Percentiles rank a stretch among this genome's conserved stretches.
These are phyloP conservation scores for Medicago truncatula DNA, from an alignment of 306 rosid genomes.

Conservation along the genomic window DNA sequence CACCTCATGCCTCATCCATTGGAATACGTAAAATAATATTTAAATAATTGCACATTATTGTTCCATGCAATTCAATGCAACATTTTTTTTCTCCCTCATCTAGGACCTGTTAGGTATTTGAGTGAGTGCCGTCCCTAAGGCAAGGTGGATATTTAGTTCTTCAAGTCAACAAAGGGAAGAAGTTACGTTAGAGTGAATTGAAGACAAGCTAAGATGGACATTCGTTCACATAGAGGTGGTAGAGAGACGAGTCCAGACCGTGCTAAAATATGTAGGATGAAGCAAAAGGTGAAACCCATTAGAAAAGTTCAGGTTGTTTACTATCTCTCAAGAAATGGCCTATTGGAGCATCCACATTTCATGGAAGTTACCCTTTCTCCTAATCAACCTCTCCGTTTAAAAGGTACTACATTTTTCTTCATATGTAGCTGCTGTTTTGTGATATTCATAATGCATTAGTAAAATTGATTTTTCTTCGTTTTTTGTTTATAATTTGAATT, in stretches of 20 bases:
- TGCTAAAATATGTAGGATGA: constrained; percentile 54
- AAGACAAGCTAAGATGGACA: constrained; percentile 51
- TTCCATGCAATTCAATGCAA: constrained; percentile 6
- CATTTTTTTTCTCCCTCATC: constrained; percentile 13
- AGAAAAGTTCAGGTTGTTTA: constrained; percentile 81
- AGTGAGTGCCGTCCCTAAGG: not conserved
- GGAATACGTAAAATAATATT: constrained; percentile 7
- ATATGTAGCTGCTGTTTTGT: too few species aligned
- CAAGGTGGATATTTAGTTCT: too few species aligned
- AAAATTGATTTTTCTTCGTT: too few species aligned
- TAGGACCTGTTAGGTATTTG: not conserved
- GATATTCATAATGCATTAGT: too few species aligned
- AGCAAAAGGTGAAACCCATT: constrained; percentile 50
- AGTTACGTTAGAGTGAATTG: too few species aligned
- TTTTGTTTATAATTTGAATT: not conserved
- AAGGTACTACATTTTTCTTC: constrained; percentile 45
- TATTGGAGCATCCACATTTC: constrained; percentile 87
- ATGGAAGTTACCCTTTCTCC: constrained; percentile 68
- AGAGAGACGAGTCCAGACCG: constrained; percentile 71
- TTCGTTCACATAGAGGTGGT: constrained; percentile 50
- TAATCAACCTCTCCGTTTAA: constrained; percentile 78
- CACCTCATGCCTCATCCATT: constrained; percentile 13
- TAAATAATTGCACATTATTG: not conserved
- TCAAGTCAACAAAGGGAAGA: not conserved
- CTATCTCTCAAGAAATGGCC: constrained; percentile 84